Base-by-base conservation (phyloP, 768 basidiomycete genomes). In the Vararia minispora region DNA sequence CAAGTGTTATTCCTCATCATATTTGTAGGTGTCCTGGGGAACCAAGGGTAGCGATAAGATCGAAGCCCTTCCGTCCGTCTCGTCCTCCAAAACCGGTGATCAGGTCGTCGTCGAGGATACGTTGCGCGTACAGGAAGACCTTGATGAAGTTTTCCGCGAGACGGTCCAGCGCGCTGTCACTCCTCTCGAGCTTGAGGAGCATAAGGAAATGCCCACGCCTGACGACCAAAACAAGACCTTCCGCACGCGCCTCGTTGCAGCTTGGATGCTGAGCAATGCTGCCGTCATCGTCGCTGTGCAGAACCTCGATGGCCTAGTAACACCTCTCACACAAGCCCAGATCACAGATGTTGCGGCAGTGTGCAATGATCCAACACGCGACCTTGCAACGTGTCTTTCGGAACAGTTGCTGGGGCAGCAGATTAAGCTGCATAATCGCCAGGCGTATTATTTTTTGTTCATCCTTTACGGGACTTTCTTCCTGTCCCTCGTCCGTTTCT, bases 11-110 rank as follows among this genome's bases (percentile, higher is more conserved):
- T n/a, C n/a, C n/a, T n/a, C n/a, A n/a, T 13, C 33, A 33, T 37
- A 24, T 38, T 39, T 45, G 27, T 43, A 81, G 74, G 81, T 86
- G 16, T 84, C 80, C 12, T 91, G 89, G 88, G 88, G 88, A 60
- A 91, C 89, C 8, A 90, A 90, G 62, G 88, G 87, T 35, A 83
- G 78, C 37, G 92, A 95, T 62, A 91, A 91, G 58, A 89, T 79
- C 2, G 90, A 94, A 52, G 79, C 79, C 3, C 64, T 95, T 5
- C 91, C 90, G 2, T 83, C 88, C 0, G 74, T 91, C 13, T 83
- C 81, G 2, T 89, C 89, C 5, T 80, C 75, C 46, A 90, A 90
- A 56, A 60, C 67, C 33, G 78, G 80, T 53, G 82, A 76, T 40
- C 68, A 72, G 1, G 84, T 79, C 28, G 66, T 87, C 21, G 88